Base-by-base conservation (phyloP, 163 green algal genomes). In the Chlorella variabilis region DNA sequence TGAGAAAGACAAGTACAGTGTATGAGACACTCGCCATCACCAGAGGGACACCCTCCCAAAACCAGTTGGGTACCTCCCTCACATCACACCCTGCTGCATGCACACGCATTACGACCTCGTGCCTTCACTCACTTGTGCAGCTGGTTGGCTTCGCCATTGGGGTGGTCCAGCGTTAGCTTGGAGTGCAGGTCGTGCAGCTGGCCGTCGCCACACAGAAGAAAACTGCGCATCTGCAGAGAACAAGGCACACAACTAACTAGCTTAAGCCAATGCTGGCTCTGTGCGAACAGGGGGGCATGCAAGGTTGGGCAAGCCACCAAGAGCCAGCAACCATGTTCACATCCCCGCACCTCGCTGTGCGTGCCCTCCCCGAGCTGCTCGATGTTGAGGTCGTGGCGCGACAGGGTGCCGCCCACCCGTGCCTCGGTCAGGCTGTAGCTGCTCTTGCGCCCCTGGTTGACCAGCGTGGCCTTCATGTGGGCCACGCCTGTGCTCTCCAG, bases 71-170 rank as follows among this genome's bases (percentile, higher is more conserved):
- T n/a, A n/a, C n/a, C n/a, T n/a, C n/a, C n/a, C n/a, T n/a, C n/a
- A n/a, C n/a, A n/a, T n/a, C n/a, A n/a, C n/a, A n/a, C n/a, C n/a
- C 39, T 48, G 27, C 6, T 42, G 66, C 25, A 41, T 23, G 41
- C 41, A 61, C 18, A n/a, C n/a, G n/a, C n/a, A n/a, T n/a, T n/a
- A n/a, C n/a, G n/a, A n/a, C n/a, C n/a, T n/a, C n/a, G n/a, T n/a
- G n/a, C n/a, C n/a, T n/a, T n/a, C n/a, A n/a, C 83, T 70, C 68
- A 99, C 91, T 99, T 99, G 93, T 99, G 97, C 83, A 99, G 88
- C 89, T 99, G 97, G 23, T 94, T 83, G 27, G 92, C 95, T 54
- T 81, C 73, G 29, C 96, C 97, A 29, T 88, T 45, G 15, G 96
- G 95, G 87, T 98, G 93, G 81, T 97, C 88, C 73, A 99, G 90